A percentile compares a stretch with the other conserved stretches of the same genome.
These are phyloP conservation scores for Pterocarpus macrocarpus DNA, from an alignment of 306 rosid species.

Conservation along the genomic window DNA sequence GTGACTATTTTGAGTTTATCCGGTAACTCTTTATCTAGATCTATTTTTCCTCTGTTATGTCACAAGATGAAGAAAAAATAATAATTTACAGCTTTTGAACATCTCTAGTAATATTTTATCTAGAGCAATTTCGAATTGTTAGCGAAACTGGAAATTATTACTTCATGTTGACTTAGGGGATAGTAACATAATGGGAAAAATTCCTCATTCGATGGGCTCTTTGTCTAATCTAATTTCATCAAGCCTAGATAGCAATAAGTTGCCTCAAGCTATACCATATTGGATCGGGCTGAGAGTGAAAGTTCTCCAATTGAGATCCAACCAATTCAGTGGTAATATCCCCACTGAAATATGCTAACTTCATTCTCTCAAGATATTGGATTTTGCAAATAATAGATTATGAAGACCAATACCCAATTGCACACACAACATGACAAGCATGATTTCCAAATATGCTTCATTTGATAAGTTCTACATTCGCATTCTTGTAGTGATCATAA, in stretches of 20 bases:
- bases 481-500: too few relatives aligned
- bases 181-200: too few relatives aligned
- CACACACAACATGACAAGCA: not conserved
- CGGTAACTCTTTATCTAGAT: too few relatives aligned
- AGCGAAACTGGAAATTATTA: too few relatives aligned
- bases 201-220: not conserved
- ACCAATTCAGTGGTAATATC: conserved; percentile 31
- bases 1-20: too few relatives aligned
- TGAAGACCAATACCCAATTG: conserved; percentile 41
- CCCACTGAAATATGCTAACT: conserved; percentile 22
- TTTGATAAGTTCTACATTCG: not conserved
- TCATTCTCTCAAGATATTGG: conserved; percentile 2
- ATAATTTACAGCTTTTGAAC: too few relatives aligned
- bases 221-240: not conserved
- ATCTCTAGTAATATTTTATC: too few relatives aligned
- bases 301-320: conserved; percentile 6
- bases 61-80: too few relatives aligned
- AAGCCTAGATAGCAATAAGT: not conserved
- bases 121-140: too few relatives aligned
- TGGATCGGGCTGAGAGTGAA: not conserved
- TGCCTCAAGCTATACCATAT: conserved; percentile 13
- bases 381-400: conserved; percentile 14
- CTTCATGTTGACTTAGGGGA: too few relatives aligned
- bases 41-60: too few relatives aligned
- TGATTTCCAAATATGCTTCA: not conserved